phyloP scores from a whole-genome alignment of 1,284 basidiomycete genomes.

The Kalmanozyma brasiliensis region DNA sequence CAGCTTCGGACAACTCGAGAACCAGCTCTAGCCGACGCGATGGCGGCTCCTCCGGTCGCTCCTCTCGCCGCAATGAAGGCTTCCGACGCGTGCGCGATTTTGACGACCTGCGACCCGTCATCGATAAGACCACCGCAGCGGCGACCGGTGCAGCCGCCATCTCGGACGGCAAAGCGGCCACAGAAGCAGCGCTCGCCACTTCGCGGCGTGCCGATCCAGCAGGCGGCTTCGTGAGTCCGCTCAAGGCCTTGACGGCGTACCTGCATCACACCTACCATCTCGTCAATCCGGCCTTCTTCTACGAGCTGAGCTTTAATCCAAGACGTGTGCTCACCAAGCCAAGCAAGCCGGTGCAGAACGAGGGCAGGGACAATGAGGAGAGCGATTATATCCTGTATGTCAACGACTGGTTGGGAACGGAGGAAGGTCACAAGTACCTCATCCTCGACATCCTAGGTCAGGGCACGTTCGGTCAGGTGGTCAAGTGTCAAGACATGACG shows the following conservation, averaged over 20 bases:
- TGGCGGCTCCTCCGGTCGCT: slow-evolving; percentile 14
- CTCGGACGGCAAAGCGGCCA: slow-evolving; percentile 48
- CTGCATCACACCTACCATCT: slow-evolving; percentile 68
- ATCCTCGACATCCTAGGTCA: slow-evolving; percentile 98
- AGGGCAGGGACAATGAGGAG: slow-evolving; percentile 67
- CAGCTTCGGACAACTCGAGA: slow-evolving; percentile 46
- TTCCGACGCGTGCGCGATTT: slow-evolving; percentile 61
- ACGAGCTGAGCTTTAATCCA: slow-evolving; percentile 67
- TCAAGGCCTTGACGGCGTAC: slow-evolving; percentile 66
- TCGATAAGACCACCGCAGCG: slow-evolving; percentile 48
- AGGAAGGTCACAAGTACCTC: slow-evolving; percentile 78
- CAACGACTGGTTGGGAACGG: slow-evolving; percentile 66
- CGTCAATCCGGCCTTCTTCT: slow-evolving; percentile 67
- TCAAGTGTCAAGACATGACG: slow-evolving; percentile 99
- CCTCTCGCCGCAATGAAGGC: slow-evolving; percentile 47
- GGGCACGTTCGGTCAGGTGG: slow-evolving; percentile 98
- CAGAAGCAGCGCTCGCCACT: slow-evolving; percentile 41
- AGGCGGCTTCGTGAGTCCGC: slow-evolving; percentile 65
- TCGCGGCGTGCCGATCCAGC: slow-evolving; percentile 61
- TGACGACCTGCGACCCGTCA: slow-evolving; percentile 57
- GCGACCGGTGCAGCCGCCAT: slow-evolving; percentile 45
- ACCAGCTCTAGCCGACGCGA: slow-evolving; percentile 23
- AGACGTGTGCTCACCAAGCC: slow-evolving; percentile 66
- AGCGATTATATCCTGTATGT: slow-evolving; percentile 68
- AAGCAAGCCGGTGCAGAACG: slow-evolving; percentile 66